Evolutionary conservation across 768 basidiomycete species (phyloP).

Genomic region (Terana coerulea): DNA sequence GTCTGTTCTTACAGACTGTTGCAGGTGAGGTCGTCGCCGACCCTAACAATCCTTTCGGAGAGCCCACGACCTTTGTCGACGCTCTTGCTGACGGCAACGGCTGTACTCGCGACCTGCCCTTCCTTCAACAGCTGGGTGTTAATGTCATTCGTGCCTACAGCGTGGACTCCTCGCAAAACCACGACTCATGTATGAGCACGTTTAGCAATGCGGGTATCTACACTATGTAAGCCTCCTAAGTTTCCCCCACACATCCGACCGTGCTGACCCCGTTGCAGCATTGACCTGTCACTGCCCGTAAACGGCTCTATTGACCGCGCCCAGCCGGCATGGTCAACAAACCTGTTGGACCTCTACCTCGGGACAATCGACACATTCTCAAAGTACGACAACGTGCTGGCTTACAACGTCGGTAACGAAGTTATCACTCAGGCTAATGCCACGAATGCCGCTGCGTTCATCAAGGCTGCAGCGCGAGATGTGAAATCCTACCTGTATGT

Average conservation of each 20-base stretch:
- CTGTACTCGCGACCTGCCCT: slow-evolving; percentile 78
- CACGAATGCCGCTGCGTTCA: slow-evolving; percentile 68
- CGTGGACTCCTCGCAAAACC: slow-evolving; percentile 78
- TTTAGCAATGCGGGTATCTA: slow-evolving; percentile 83
- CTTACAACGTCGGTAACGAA: slow-evolving; percentile 90
- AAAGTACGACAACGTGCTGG: slow-evolving; percentile 87
- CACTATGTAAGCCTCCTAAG: slow-evolving; percentile 59
- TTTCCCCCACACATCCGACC: slow-evolving; percentile 1
- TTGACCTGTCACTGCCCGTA: slow-evolving; percentile 81
- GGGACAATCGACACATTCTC: slow-evolving; percentile 73
- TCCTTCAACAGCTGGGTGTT: slow-evolving; percentile 69
- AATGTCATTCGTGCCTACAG: slow-evolving; percentile 86
- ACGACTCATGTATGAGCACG: slow-evolving; percentile 80
- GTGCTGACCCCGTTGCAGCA: slow-evolving; percentile 39
- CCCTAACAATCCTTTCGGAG: slow-evolving; percentile 57
- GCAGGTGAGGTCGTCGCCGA: slow-evolving; percentile 37
- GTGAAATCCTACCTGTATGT: slow-evolving; percentile 78
- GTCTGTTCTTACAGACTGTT: neutral
- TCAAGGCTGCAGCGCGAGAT: slow-evolving; percentile 92
- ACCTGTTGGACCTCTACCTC: slow-evolving; percentile 74
- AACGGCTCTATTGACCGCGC: slow-evolving; percentile 82
- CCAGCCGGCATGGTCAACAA: slow-evolving; percentile 75
- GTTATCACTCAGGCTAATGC: slow-evolving; percentile 49
- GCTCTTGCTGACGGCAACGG: slow-evolving; percentile 64
- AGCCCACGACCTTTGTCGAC: slow-evolving; percentile 76